Percentiles rank a stretch among this genome's conserved stretches.
These are phyloP conservation scores for Phalaenopsis equestris DNA, from an alignment of 106 monocot species.

Conservation along the genomic window DNA sequence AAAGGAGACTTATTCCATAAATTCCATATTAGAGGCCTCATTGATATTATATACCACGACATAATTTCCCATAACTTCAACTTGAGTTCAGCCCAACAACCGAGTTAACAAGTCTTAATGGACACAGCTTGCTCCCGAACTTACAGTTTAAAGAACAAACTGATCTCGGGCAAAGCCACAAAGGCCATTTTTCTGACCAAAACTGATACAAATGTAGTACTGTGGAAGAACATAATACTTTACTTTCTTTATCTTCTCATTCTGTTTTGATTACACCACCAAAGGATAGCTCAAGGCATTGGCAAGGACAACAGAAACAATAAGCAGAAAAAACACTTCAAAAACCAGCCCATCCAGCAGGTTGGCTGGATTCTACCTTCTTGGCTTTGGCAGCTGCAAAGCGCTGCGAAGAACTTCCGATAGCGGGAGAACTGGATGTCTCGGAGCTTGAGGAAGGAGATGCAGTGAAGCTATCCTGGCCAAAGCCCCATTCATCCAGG, in stretches of 20 bases:
- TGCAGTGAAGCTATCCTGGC: slow-evolving; percentile 54
- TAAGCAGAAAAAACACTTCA: slow-evolving; percentile 8
- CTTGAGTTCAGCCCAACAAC: background rate
- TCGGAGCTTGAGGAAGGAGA: slow-evolving; percentile 13
- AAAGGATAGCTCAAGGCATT: background rate
- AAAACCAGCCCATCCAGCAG: slow-evolving; percentile 92
- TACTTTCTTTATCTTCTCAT: too few relatives aligned
- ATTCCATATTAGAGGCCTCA: background rate
- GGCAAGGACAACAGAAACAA: background rate
- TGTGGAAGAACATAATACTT: background rate
- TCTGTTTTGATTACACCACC: background rate
- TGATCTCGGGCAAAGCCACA: background rate
- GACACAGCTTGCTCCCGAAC: background rate
- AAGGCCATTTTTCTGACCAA: background rate
- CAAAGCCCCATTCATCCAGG: slow-evolving; percentile 47
- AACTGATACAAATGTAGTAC: background rate
- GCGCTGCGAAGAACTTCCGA: slow-evolving; percentile 31
- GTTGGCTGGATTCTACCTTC: slow-evolving; percentile 42
- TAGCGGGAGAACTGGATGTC: slow-evolving; percentile 11
- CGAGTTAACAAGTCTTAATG: background rate
- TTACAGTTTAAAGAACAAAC: background rate
- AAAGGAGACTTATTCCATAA: background rate
- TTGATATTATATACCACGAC: background rate
- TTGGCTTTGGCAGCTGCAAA: slow-evolving; percentile 14
- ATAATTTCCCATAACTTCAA: background rate